Percentiles rank a stretch among this genome's conserved stretches.
Conservation (phyloP, 495 filamentous ascomycete genomes). For the Poronia punctata region DNA sequence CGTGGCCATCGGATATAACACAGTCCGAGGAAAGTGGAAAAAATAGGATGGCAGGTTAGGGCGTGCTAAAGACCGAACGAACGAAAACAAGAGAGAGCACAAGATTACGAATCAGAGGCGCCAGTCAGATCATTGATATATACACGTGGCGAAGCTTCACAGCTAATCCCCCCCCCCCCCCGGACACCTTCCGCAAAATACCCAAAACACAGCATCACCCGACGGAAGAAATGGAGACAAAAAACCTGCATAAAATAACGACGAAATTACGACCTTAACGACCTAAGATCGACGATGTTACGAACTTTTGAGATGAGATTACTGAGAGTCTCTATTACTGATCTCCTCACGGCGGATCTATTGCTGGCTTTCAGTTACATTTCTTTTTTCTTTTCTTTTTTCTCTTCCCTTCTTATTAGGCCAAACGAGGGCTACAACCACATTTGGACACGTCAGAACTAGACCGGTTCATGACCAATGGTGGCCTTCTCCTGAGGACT, state of each 20-base stretch:
- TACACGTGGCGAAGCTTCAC: conserved; percentile 48
- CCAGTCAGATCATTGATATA: conserved; percentile 28
- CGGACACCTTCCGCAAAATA: conserved; percentile 28
- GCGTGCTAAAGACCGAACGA: conserved; percentile 20
- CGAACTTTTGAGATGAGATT: conserved; percentile 8
- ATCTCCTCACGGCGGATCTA: conserved; percentile 2
- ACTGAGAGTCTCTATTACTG: conserved; percentile 5
- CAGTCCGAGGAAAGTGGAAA: not conserved
- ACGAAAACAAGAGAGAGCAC: conserved; percentile 18
- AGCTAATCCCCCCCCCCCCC: conserved; percentile 26
- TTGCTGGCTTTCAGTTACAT: conserved; percentile 1
- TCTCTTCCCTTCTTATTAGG: conserved; percentile 7
- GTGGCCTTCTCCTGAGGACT: conserved; percentile 2
- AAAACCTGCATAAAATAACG: conserved; percentile 30
- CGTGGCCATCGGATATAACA: conserved; percentile 5
- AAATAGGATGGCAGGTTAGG: conserved; percentile 7
- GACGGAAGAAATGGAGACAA: conserved; percentile 23
- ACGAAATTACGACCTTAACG: conserved; percentile 20
- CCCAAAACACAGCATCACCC: conserved; percentile 25
- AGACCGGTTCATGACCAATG: conserved; percentile 24
- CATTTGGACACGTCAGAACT: conserved; percentile 18
- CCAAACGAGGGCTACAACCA: conserved; percentile 8
- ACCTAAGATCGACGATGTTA: conserved; percentile 15
- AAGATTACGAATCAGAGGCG: conserved; percentile 4
- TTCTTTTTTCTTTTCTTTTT: conserved; percentile 7